Base-by-base conservation (phyloP, 441 rosid species). In the Syzygium syzygioides region DNA sequence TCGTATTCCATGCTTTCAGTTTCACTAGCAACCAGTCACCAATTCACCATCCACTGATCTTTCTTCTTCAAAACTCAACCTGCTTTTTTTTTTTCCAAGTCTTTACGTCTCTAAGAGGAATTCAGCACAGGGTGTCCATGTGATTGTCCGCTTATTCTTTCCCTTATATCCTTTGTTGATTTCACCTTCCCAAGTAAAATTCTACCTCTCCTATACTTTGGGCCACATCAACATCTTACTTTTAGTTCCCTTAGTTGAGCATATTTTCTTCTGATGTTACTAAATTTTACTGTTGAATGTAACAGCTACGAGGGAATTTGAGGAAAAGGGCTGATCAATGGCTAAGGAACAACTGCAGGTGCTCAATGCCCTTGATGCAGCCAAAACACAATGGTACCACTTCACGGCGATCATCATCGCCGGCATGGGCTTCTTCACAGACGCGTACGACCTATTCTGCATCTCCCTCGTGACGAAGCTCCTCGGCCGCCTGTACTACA, bases 391-490 rank as follows among this genome's bases (percentile, higher is more conserved):
- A 56, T 57, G 59, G 66, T 86, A 86, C 71, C 87, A 86, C 62
- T 86, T 86, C 87, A 86, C 87, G n/a, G 66, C 87, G 1, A 86
- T 86, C 1, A 6, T 86, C 52, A 86, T 86, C 48, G 87, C 87
- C 25, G 87, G 87, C 41, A 86, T 86, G 87, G 87, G 87, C 52
- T 86, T 86, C 48, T 86, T 86, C 66, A 86, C 87, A 0, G 87
- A 86, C 12, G 87, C 87, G 52, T 86, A 86, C 66, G 87, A 86
- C 62, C 50, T 86, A 56, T 86, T 86, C 64, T 86, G 87, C 87
- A 86, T 86, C 64, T 86, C 87, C 87, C 64, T 86, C 0, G 87
- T 86, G 62, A 56, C 87, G 2, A 86, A 86, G 50, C 64, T 86
- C 41, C 87, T 86, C 20, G 87, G 87, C 62, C 87, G 87, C 66